phyloP scores from a whole-genome alignment of 495 filamentous ascomycete genomes.

The Lentithecium fluviatile region DNA sequence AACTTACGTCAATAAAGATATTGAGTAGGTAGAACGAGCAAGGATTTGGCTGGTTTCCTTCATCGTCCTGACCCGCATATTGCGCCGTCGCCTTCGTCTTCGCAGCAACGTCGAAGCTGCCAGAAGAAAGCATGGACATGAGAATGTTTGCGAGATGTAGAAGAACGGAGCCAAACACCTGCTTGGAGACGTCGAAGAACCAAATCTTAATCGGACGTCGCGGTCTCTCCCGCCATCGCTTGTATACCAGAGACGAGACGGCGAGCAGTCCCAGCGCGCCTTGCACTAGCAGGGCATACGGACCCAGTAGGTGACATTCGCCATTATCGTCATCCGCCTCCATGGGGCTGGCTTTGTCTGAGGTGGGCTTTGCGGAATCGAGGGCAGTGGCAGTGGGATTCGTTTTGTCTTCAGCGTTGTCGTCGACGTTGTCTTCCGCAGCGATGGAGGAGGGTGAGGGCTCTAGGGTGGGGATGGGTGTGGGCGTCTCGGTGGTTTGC shows the following conservation, averaged over 20 bases:
- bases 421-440: neutral
- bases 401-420: slow-evolving; percentile 1
- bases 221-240: slow-evolving; percentile 86
- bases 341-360: slow-evolving; percentile 25
- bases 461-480: neutral
- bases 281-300: slow-evolving; percentile 87
- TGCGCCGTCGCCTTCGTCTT: slow-evolving; percentile 29
- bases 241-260: slow-evolving; percentile 82
- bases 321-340: slow-evolving; percentile 52
- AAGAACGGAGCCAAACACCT: slow-evolving; percentile 90
- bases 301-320: slow-evolving; percentile 80
- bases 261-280: slow-evolving; percentile 82
- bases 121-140: slow-evolving; percentile 92
- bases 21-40: slow-evolving; percentile 96
- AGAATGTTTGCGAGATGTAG: slow-evolving; percentile 88
- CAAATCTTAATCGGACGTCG: slow-evolving; percentile 91
- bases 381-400: slow-evolving; percentile 15
- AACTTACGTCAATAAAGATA: slow-evolving; percentile 88
- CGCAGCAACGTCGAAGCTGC: slow-evolving; percentile 56
- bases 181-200: slow-evolving; percentile 96
- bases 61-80: slow-evolving; percentile 40
- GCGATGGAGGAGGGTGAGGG: neutral
- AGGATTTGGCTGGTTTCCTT: slow-evolving; percentile 76
- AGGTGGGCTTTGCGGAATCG: slow-evolving; percentile 3
- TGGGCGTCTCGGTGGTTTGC: neutral